Base-by-base conservation (phyloP, 2,329 filamentous ascomycete genomes). In the Pseudopithomyces maydicus region DNA sequence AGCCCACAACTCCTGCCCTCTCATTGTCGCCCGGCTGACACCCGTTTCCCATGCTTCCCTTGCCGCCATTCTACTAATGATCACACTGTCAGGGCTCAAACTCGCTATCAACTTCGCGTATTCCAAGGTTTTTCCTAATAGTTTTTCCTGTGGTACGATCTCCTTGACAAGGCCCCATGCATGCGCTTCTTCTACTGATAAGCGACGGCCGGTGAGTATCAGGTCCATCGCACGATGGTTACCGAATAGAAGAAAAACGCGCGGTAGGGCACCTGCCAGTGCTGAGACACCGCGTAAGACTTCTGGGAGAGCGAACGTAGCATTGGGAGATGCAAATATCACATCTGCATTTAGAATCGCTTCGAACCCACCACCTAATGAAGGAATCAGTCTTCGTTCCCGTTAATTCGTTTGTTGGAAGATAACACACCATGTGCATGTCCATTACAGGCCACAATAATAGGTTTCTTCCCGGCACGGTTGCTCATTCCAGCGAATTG, bases 351-450 rank as follows among this genome's bases (percentile, higher is more conserved):
- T 82, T 44, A 82, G 67, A 3, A 77, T 75, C 43, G 82, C 79
- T 69, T 85, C 82, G 58, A 83, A 83, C 0, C 82, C 83, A 6
- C 82, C 83, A 0, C 82, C 82, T 58, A 81, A 69, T 44, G 1
- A 39, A 12, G 0, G 79, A 38, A 78, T 76, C 82, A 64, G 84
- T 84, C 12, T 20, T 2, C 7, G 19, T 3, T 43, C 22, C 15
- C 26, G n/a, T 32, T 15, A 12, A 6, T 8, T 4, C 6, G 81
- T 81, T 2, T 23, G 11, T n/a, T 5, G 19, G 15, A 6, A 41
- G 14, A 8, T 74, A 67, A 52, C 71, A 71, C 60, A 65, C 64
- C 65, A 58, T 67, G 65, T 6, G 65, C 65, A 57, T 67, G 65
- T 26, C 65, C 65, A 49, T 67, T 66, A 38, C 58, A 62, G 29